These are phyloP conservation scores for Chalciporus chontae DNA, from an alignment of 768 basidiomycete species.

Conservation along the genomic window DNA sequence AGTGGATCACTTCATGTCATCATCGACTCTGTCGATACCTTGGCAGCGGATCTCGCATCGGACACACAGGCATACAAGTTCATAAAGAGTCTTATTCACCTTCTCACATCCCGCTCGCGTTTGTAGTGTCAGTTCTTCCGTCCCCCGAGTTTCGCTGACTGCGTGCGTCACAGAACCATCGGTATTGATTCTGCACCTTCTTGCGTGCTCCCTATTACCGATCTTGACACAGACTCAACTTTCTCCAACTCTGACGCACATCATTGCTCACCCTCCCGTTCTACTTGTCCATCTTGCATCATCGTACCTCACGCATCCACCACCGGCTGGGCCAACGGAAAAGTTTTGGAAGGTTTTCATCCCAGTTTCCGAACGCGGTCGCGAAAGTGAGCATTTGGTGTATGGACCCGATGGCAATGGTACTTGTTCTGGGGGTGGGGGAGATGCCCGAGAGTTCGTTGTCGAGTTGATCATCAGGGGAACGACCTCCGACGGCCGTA, in stretches of 20 bases:
- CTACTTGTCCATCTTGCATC: constrained; percentile 66
- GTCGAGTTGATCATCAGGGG: constrained; percentile 59
- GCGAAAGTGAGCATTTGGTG: constrained; percentile 59
- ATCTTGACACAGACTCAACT: constrained; percentile 60
- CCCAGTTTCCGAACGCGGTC: constrained; percentile 57
- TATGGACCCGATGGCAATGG: constrained; percentile 56
- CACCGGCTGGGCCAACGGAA: constrained; percentile 52
- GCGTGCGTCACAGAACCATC: constrained; percentile 40
- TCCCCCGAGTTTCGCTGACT: constrained; percentile 8
- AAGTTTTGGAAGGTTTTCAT: constrained; percentile 83
- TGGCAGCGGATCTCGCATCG: constrained; percentile 57
- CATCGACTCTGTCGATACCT: constrained; percentile 70
- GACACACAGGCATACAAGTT: constrained; percentile 49
- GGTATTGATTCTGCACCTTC: constrained; percentile 57
- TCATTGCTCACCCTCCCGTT: constrained; percentile 66
- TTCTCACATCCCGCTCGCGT: constrained; percentile 52
- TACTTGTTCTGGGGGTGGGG: constrained; percentile 33
- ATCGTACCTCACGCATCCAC: constrained; percentile 70
- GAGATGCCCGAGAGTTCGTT: constrained; percentile 45
- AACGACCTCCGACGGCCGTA: constrained; percentile 39
- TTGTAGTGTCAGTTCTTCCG: constrained; percentile 14
- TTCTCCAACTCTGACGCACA: constrained; percentile 58
- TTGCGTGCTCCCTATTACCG: constrained; percentile 47
- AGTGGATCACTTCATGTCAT: constrained; percentile 55
- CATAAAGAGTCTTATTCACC: constrained; percentile 43